Evolutionary conservation across 352 stramenopile genomes (phyloP), one percentile per base, ranked within the genome.

Genomic region (Phytophthora tentaculata): DNA sequence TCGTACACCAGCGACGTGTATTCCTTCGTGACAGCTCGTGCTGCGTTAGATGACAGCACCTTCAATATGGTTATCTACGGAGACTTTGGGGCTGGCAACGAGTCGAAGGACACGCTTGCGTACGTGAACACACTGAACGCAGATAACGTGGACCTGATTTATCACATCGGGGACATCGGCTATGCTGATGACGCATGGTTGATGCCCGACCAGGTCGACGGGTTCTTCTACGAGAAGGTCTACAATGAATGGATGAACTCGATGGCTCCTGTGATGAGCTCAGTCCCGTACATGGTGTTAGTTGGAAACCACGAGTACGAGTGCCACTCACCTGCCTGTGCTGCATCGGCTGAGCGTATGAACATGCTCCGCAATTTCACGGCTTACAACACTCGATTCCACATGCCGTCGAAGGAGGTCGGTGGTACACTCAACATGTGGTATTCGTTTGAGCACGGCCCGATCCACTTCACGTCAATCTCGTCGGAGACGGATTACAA

Each of bases 271-370:
- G 51, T 78, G 37, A 88, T 84, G 77, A 61, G 45, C 20, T 52
- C 69, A 8, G 53, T 87, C 19, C 88, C 89, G 22, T 96, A 94
- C 71, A 96, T 96, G 84, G 82, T 91, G 10, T 43, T 77, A 6
- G 68, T 81, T 9, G 89, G 90, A 19, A 97, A 97, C 73, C 90
- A 97, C 66, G 90, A 97, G 58, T 81, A 84, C 32, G 88, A 97
- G 60, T 96, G 88, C 73, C 85, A 94, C 69, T 91, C 80, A 23
- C 71, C 80, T 7, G 24, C 45, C 3, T 96, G 89, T 47, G 49
- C 77, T 1, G 17, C 74, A 10, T 88, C 80, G 44, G 37, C 39
- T 1, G 63, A 55, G 43, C 78, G 79, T 56, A 81, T 81, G 62
- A 64, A 84, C 47, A 69, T 75, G 26, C 58, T 96, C 20, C 68